Evolutionary conservation across 768 basidiomycete species (phyloP), one percentile per base, ranked within the genome.

Genomic region (Tephrocybe sp.): DNA sequence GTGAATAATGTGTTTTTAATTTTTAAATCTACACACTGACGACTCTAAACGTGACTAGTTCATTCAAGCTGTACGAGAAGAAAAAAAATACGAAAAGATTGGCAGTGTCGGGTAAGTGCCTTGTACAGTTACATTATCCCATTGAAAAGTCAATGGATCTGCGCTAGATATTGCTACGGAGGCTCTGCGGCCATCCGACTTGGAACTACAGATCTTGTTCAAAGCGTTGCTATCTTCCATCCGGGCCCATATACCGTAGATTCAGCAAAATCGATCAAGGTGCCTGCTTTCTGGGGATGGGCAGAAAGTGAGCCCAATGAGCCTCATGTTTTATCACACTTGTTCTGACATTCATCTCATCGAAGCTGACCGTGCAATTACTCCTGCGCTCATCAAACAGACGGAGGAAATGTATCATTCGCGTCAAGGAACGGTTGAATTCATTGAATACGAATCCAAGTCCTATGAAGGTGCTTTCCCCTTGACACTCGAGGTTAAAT

Each of bases 61-160:
- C 54, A 60, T 73, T 17, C 43, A 59, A 19, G 53, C 61, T 12
- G 45, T 75, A 26, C 64, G 67, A 49, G 62, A 61, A 26, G 67
- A 70, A 52, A 72, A 68, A 57, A 57, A 64, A 34, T 75, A 74
- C 50, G 66, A 66, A 39, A 72, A 71, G 48, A 32, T 74, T 23
- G 72, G 74, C 12, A 66, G 64, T 13, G 65, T 72, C 3, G 72
- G 72, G 68, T 72, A 54, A 39, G 59, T 52, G 23, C 33, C 5
- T 1, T 16, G 16, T 6, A 13, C 20, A 12, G 32, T 9, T 19
- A 13, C 19, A 1, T 10, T 31, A 36, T 43, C 3, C 16, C 4
- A n/a, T 51, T n/a, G 20, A 26, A 5, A 22, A 39, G 12, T 23
- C 1, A 39, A 31, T 39, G 26, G 7, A 26, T 26, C 3, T 26